A percentile compares a stretch with the other conserved stretches of the same genome.
Conservation (phyloP, 73 alveolate genomes). For the Strombidium stylifer region DNA sequence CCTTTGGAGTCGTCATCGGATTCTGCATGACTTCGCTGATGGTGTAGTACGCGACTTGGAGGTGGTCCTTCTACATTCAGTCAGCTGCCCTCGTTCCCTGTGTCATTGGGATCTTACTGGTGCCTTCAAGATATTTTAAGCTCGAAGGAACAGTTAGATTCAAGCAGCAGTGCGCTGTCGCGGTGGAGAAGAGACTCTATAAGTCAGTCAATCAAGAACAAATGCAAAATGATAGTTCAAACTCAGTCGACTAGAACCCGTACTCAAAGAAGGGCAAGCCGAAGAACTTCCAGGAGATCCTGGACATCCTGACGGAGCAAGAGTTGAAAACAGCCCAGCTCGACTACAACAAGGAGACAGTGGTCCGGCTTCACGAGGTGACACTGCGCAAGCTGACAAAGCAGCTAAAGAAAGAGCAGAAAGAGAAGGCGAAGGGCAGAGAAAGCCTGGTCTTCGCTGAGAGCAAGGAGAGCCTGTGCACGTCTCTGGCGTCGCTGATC, state of each 20-base stretch:
- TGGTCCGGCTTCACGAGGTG: no score
- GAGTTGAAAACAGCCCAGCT: no score
- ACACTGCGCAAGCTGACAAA: no score
- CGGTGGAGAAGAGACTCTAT: constrained; percentile 32
- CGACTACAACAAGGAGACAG: no score
- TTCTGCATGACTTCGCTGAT: constrained; percentile 63
- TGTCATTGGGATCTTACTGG: constrained; percentile 31
- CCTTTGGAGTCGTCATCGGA: constrained; percentile 78
- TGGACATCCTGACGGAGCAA: no score
- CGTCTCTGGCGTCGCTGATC: background rate
- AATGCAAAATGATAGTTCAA: constrained; percentile 24
- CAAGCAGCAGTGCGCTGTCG: background rate
- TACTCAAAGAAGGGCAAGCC: no score
- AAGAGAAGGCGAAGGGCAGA: background rate
- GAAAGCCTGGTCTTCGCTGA: background rate
- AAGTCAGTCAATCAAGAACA: no score
- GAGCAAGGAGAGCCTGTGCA: background rate
- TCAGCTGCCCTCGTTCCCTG: constrained; percentile 37
- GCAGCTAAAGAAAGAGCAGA: background rate
- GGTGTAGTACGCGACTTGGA: constrained; percentile 64
- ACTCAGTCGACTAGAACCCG: no score
- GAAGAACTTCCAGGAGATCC: no score
- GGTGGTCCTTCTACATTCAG: constrained; percentile 67
- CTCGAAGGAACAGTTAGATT: constrained; percentile 5
- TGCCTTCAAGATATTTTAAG: constrained; percentile 64